Evolutionary conservation across 2,329 filamentous ascomycete genomes (phyloP), one percentile per base, ranked within the genome.

Genomic region (Hysterium pulicare): DNA sequence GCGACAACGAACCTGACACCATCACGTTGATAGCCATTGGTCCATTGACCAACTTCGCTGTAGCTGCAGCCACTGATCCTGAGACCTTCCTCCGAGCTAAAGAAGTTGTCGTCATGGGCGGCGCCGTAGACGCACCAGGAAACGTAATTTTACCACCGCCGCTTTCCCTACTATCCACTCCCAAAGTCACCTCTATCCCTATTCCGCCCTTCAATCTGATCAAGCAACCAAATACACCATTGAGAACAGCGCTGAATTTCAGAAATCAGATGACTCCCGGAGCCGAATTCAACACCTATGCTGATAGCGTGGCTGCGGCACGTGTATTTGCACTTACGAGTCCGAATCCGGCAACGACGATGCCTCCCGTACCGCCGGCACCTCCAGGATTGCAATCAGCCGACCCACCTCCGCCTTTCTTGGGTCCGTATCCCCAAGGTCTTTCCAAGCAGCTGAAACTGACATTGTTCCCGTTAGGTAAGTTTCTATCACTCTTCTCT

Each of bases 91-190:
- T 98, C 42, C 82, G 83, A 33, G 87, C 83, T 37, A 95, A 94
- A 66, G 90, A 97, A 67, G 79, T 98, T 3, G 84, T 95, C 3
- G 87, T 96, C 35, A 98, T 98, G 93, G 93, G 91, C 45, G 93
- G 93, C 46, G 84, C 87, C 19, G 79, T 98, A 41, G 76, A 86
- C 45, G 71, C 82, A 33, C 78, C 83, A 38, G 93, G 93, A 54
- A 98, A 98, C 66, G 72, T 76, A 66, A 58, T 10, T 30, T 22
- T 59, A 51, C 54, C 55, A 21, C 52, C 53, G 19, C 46, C 53
- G 36, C 47, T 59, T 24, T 43, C 46, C 32, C 51, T 42, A 38
- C 47, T 56, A 33, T 55, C 55, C 49, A 54, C 53, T 22, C 33
- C 46, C 22, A 13, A 40, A 21, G 23, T 51, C 19, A 46, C 42